These are phyloP conservation scores for Sequoiadendron giganteum DNA, from an alignment of 75 land plant species.

Conservation along the genomic window DNA sequence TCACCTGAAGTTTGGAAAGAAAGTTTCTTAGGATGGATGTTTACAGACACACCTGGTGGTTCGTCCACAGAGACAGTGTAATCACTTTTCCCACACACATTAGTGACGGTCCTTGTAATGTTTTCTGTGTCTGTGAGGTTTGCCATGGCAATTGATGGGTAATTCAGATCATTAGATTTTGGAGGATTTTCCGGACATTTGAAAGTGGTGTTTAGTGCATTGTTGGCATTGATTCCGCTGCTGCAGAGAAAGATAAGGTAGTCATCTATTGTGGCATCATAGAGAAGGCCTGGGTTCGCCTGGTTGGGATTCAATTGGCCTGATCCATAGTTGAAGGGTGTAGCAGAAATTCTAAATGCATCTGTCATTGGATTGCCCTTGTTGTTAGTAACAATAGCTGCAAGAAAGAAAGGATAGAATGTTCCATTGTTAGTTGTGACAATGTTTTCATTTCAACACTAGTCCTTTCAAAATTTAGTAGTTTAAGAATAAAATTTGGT, in stretches of 20 bases:
- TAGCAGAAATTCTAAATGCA: conserved; percentile 31
- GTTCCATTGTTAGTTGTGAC: not conserved
- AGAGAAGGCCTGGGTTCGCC: conserved; percentile 76
- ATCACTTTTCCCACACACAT: conserved; percentile 46
- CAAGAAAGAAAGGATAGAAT: not conserved
- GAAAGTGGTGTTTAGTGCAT: conserved; percentile 11
- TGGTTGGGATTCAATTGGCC: conserved; percentile 58
- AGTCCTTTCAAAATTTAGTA: not conserved
- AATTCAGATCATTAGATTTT: conserved; percentile 52
- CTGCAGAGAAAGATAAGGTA: conserved; percentile 60
- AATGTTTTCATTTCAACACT: not conserved
- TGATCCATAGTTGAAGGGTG: conserved; percentile 54
- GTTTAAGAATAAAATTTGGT: not conserved
- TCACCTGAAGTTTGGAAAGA: conserved; percentile 30
- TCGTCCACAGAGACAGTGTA: conserved; percentile 39
- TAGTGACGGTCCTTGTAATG: conserved; percentile 65
- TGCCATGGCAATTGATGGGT: conserved; percentile 69
- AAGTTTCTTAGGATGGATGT: conserved; percentile 34
- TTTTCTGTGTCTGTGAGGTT: conserved; percentile 35
- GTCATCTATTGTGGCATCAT: conserved; percentile 50
- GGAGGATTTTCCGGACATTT: conserved; percentile 34
- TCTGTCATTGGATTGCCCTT: conserved; percentile 22
- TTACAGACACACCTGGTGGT: conserved; percentile 49
- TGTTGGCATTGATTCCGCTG: not conserved
- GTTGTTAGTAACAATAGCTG: conserved; percentile 41